These are phyloP conservation scores for Sporothrix inflata DNA, from an alignment of 2,329 filamentous ascomycete species.

Conservation along the genomic window DNA sequence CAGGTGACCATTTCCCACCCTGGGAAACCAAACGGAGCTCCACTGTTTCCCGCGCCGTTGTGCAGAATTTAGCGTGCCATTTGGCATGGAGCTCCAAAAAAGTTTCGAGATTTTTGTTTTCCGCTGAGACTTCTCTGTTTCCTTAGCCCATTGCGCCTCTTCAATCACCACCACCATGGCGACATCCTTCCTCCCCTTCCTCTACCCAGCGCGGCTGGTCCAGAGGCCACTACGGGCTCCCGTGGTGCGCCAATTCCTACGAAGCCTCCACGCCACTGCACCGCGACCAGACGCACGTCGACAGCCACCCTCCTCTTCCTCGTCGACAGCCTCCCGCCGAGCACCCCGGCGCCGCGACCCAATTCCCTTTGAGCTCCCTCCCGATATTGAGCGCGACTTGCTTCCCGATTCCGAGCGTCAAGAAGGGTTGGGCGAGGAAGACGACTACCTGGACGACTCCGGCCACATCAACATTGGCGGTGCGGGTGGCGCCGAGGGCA, in stretches of 20 bases:
- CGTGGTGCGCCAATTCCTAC: conserved; percentile 37
- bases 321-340: neutral
- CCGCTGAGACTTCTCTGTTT: neutral
- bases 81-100: conserved; percentile 9
- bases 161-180: conserved; percentile 45
- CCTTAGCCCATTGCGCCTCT: neutral
- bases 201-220: conserved; percentile 73
- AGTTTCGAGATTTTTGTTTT: neutral
- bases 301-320: neutral
- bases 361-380: conserved; percentile 57
- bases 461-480: conserved; percentile 13
- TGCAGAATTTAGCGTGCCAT: neutral
- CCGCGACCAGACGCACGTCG: neutral
- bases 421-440: conserved; percentile 28
- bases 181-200: conserved; percentile 63
- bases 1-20: neutral
- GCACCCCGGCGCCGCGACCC: conserved; percentile 38
- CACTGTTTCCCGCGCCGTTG: neutral
- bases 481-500: conserved; percentile 42
- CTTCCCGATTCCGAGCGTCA: neutral
- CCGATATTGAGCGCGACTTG: conserved; percentile 42
- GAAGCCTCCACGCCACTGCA: conserved; percentile 36
- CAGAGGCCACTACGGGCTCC: conserved; percentile 42
- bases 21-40: neutral
- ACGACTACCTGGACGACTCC: conserved; percentile 33